Conservation (phyloP, 1,284 basidiomycete genomes). For the Mycosarcoma maydis region DNA sequence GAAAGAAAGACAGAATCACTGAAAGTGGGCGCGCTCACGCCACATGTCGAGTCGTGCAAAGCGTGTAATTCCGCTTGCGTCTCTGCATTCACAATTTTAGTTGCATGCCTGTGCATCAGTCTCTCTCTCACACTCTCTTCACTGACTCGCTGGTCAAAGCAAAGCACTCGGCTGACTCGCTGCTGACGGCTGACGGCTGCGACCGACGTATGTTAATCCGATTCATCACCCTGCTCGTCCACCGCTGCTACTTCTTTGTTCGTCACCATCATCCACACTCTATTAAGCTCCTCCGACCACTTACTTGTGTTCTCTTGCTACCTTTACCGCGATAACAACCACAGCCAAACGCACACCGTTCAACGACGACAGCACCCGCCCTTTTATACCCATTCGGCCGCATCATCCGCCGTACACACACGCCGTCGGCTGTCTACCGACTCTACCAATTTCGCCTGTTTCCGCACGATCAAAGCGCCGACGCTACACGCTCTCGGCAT, state of each 20-base stretch:
- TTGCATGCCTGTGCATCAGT: conserved; percentile 16
- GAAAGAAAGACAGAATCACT: too few species aligned
- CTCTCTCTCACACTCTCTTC: background rate
- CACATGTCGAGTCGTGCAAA: conserved; percentile 2
- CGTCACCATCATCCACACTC: background rate
- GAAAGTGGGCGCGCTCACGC: background rate
- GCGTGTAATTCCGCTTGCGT: conserved; percentile 26
- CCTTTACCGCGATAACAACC: too few species aligned
- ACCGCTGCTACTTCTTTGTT: background rate
- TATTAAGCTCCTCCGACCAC: background rate
- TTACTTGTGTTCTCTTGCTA: too few species aligned
- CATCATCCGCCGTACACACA: too few species aligned
- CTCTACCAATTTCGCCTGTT: too few species aligned
- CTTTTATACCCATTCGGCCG: too few species aligned
- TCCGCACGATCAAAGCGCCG: too few species aligned
- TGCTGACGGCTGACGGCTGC: too few species aligned
- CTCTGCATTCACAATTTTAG: conserved; percentile 4
- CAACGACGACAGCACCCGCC: too few species aligned
- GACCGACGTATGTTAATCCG: background rate
- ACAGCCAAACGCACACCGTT: too few species aligned
- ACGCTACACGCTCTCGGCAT: too few species aligned
- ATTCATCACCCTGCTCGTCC: background rate
- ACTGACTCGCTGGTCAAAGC: background rate
- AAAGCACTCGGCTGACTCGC: background rate
- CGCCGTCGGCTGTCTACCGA: too few species aligned